A percentile compares a stretch with the other conserved stretches of the same genome.
These are phyloP conservation scores for Gossypium australe DNA, from an alignment of 345 rosid genomes.

Conservation along the genomic window DNA sequence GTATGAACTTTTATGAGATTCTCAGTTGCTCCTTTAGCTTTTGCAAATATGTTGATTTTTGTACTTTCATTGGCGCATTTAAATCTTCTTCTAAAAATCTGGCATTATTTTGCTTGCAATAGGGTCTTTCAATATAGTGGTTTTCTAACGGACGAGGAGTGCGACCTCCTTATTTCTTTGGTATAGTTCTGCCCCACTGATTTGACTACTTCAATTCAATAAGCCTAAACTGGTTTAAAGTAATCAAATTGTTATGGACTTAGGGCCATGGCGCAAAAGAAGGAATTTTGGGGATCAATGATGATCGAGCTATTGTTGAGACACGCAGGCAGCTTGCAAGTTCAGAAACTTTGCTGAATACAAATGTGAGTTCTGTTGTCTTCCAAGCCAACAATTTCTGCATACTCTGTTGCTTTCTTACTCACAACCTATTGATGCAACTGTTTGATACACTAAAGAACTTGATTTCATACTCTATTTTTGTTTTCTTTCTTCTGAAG, in stretches of 20 bases:
- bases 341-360: constrained; percentile 27
- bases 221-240: background rate
- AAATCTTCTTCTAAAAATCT: constrained; percentile 16
- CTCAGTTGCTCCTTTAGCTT: background rate
- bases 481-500: background rate
- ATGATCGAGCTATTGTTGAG: constrained; percentile 22
- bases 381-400: background rate
- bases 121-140: constrained; percentile 72
- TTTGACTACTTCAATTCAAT: constrained; percentile 1
- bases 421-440: constrained; percentile 6
- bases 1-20: constrained; percentile 1
- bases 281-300: constrained; percentile 14
- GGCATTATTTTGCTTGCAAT: constrained; percentile 25
- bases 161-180: constrained; percentile 66
- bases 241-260: constrained; percentile 13
- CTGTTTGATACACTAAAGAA: background rate
- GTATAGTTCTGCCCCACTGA: constrained; percentile 29
- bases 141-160: constrained; percentile 67
- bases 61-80: background rate
- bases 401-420: constrained; percentile 3
- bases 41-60: background rate
- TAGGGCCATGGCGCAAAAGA: constrained; percentile 34
- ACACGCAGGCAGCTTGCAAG: constrained; percentile 29
- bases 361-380: constrained; percentile 35
- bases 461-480: background rate